A percentile compares a stretch with the other conserved stretches of the same genome.
phyloP scores from a whole-genome alignment of 768 basidiomycete genomes.

The Psilocybe sp. region DNA sequence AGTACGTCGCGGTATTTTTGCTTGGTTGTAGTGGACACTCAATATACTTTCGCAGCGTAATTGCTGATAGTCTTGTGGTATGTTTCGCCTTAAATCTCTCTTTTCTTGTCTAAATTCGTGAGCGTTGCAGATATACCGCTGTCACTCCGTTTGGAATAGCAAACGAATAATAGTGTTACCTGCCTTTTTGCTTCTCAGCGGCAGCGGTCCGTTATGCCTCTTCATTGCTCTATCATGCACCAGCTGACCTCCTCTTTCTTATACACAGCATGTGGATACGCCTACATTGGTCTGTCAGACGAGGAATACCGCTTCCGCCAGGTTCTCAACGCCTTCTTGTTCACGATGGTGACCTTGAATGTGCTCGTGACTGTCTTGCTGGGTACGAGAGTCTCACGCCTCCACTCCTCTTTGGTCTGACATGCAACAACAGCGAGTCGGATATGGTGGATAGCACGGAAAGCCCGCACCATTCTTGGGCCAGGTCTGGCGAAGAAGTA shows the following conservation, averaged over 20 bases:
- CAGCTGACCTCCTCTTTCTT: not conserved
- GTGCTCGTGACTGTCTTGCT: constrained; percentile 26
- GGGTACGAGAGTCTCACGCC: constrained; percentile 20
- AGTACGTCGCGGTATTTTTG: constrained; percentile 18
- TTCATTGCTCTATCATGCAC: constrained; percentile 4
- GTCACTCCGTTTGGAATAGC: constrained; percentile 28
- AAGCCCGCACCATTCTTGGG: constrained; percentile 21
- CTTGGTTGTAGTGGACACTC: not conserved
- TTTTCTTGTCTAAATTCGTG: not conserved
- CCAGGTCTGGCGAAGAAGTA: constrained; percentile 21
- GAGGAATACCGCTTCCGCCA: constrained; percentile 25
- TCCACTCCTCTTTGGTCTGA: constrained; percentile 4
- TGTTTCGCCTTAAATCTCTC: constrained; percentile 2
- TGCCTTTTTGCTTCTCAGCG: constrained; percentile 21
- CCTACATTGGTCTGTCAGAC: constrained; percentile 23
- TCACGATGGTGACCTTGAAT: constrained; percentile 26
- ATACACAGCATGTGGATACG: constrained; percentile 24
- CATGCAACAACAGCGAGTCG: constrained; percentile 20
- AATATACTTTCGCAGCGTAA: constrained; percentile 15
- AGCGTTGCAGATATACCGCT: constrained; percentile 27
- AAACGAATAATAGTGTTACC: constrained; percentile 25
- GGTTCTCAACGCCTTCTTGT: constrained; percentile 26
- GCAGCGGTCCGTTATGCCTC: constrained; percentile 19
- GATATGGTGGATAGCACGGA: constrained; percentile 29
- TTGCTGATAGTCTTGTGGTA: constrained; percentile 28